phyloP scores from a whole-genome alignment of 768 basidiomycete genomes.

The Macrolepiota albuminosa region DNA sequence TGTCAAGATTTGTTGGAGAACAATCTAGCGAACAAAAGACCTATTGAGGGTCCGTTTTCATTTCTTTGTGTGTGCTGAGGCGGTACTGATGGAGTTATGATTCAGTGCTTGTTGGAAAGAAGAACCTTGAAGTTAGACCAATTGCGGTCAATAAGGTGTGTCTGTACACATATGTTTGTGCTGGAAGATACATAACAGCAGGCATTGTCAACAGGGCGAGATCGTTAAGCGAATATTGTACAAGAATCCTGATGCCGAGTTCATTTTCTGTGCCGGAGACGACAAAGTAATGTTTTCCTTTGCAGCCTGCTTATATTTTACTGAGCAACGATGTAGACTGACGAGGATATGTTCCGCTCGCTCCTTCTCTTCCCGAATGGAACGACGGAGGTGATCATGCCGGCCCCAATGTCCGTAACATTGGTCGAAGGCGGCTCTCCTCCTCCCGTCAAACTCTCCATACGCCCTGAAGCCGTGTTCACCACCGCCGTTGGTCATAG shows the following conservation, averaged over 20 bases:
- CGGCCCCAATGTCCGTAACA: constrained; percentile 50
- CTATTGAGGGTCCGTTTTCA: constrained; percentile 73
- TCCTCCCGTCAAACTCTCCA: constrained; percentile 52
- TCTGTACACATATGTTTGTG: background rate
- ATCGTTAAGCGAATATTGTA: constrained; percentile 95
- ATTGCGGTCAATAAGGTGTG: constrained; percentile 87
- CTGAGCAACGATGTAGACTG: constrained; percentile 49
- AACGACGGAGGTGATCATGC: constrained; percentile 27
- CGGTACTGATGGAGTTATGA: background rate
- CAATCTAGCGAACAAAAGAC: constrained; percentile 86
- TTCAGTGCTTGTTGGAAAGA: constrained; percentile 91
- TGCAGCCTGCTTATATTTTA: background rate
- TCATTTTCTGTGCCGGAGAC: constrained; percentile 97
- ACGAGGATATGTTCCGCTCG: constrained; percentile 99
- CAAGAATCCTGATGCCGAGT: constrained; percentile 89
- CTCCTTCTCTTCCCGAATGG: constrained; percentile 59
- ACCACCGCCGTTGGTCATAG: constrained; percentile 92
- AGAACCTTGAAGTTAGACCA: constrained; percentile 96
- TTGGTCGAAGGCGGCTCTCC: constrained; percentile 40
- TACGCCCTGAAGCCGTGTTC: constrained; percentile 72
- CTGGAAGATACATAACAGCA: background rate
- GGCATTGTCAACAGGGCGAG: constrained; percentile 56
- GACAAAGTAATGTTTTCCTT: constrained; percentile 64
- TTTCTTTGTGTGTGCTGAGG: background rate
- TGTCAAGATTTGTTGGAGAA: constrained; percentile 96